Conservation (phyloP, 1,284 basidiomycete genomes). For the Coniferiporia sulphurascens region DNA sequence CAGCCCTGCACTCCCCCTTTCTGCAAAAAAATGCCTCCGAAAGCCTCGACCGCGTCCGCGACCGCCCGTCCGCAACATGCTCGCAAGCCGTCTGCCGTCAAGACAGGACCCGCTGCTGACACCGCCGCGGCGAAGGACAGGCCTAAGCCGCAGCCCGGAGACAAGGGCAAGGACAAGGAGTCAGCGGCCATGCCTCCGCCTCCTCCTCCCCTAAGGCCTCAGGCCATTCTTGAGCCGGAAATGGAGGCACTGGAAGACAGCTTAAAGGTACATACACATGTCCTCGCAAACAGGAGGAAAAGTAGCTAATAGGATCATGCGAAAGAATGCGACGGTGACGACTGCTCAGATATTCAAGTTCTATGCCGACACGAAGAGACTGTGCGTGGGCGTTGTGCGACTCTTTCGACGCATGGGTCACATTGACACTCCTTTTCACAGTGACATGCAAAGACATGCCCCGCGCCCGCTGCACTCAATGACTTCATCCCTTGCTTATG, state of each 20-base stretch:
- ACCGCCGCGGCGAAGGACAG: conserved; percentile 21
- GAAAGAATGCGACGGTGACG: conserved; percentile 59
- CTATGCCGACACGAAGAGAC: conserved; percentile 54
- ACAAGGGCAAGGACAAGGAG: conserved; percentile 11
- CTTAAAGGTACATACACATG: conserved; percentile 43
- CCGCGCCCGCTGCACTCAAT: conserved; percentile 61
- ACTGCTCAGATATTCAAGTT: conserved; percentile 66
- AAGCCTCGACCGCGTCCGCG: not conserved
- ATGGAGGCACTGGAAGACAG: conserved; percentile 49
- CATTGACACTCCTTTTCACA: conserved; percentile 25
- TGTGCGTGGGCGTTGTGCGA: conserved; percentile 39
- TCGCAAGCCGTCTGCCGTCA: conserved; percentile 10
- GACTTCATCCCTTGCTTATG: conserved; percentile 57
- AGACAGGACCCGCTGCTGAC: conserved; percentile 16
- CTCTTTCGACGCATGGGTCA: not conserved
- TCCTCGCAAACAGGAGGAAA: not conserved
- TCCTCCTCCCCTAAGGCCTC: conserved; percentile 40
- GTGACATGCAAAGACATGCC: conserved; percentile 52
- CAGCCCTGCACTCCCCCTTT: not conserved
- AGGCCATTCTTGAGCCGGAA: conserved; percentile 57
- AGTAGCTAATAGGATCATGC: not conserved
- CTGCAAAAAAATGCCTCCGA: conserved; percentile 13
- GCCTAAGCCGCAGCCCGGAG: conserved; percentile 13
- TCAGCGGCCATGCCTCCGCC: conserved; percentile 55
- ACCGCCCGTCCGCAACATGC: not conserved